These are phyloP conservation scores for Nitzschia putrida DNA, from an alignment of 108 stramenopile species.

Conservation along the genomic window DNA sequence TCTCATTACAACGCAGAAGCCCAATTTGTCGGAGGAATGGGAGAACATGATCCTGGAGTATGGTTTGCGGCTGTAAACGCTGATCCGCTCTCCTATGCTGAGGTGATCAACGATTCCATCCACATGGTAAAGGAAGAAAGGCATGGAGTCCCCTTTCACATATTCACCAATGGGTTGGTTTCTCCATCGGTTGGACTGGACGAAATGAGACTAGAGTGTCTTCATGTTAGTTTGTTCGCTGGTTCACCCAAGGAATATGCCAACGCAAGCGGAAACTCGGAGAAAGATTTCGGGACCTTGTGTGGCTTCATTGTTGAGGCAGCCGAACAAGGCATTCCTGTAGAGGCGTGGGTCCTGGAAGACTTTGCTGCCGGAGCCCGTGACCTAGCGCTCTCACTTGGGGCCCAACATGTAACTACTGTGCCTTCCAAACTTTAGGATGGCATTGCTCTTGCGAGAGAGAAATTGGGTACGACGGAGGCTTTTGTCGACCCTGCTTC, in stretches of 20 bases:
- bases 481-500: no score
- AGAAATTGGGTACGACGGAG: no score
- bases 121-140: conserved; percentile 28
- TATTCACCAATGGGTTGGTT: conserved; percentile 32
- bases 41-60: conserved; percentile 43
- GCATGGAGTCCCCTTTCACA: conserved; percentile 39
- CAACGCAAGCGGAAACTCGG: conserved; percentile 9
- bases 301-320: conserved; percentile 41
- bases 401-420: conserved; percentile 28
- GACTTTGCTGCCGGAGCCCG: conserved; percentile 22
- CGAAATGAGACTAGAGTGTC: conserved; percentile 4
- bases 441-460: no score
- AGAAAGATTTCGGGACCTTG: conserved; percentile 29
- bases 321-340: conserved; percentile 29
- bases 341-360: conserved; percentile 19
- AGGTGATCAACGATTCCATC: conserved; percentile 22
- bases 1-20: conserved; percentile 19
- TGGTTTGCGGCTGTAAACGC: conserved; percentile 17
- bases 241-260: conserved; percentile 25
- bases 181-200: background rate
- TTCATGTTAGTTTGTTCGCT: conserved; percentile 33
- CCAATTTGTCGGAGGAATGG: conserved; percentile 54
- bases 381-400: conserved; percentile 31
- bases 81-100: conserved; percentile 15
- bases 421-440: background rate